A percentile compares a stretch with the other conserved stretches of the same genome.
Conservation (phyloP, 768 basidiomycete species). For the Tylopilus cervinicoccineus region DNA sequence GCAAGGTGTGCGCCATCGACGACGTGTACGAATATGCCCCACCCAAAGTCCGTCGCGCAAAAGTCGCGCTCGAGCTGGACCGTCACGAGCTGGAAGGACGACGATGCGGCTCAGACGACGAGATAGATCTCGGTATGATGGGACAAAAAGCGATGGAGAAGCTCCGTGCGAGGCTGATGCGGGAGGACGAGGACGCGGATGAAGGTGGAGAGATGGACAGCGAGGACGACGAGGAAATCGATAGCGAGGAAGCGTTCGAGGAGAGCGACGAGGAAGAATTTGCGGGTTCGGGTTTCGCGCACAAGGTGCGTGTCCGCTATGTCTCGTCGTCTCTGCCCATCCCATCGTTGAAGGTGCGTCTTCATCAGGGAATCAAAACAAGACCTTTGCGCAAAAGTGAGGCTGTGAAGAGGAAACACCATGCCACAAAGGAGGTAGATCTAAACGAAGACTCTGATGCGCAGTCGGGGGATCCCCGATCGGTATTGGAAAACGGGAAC, state of each 20-base stretch:
- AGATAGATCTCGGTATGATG: slow-evolving; percentile 34
- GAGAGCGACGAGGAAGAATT: slow-evolving; percentile 79
- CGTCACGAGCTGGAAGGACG: slow-evolving; percentile 44
- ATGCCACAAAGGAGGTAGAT: slow-evolving; percentile 52
- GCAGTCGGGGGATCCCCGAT: slow-evolving; percentile 18
- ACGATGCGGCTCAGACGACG: slow-evolving; percentile 35
- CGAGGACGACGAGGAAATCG: slow-evolving; percentile 81
- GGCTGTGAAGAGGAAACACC: slow-evolving; percentile 23
- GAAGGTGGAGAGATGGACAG: slow-evolving; percentile 42
- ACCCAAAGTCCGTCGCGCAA: slow-evolving; percentile 45
- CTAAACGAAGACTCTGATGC: slow-evolving; percentile 55
- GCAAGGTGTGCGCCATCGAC: slow-evolving; percentile 30
- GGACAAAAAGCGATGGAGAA: slow-evolving; percentile 31
- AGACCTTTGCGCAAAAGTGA: slow-evolving; percentile 17
- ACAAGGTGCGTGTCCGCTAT: slow-evolving; percentile 7
- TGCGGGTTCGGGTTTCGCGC: slow-evolving; percentile 51
- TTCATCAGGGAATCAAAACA: slow-evolving; percentile 22
- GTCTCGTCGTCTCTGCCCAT: not conserved
- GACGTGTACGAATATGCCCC: slow-evolving; percentile 68
- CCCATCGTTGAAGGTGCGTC: not conserved
- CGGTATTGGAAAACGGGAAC: slow-evolving; percentile 25
- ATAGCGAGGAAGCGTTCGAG: slow-evolving; percentile 81
- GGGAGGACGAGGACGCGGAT: slow-evolving; percentile 48
- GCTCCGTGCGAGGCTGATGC: slow-evolving; percentile 45
- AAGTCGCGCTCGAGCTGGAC: slow-evolving; percentile 51